Percentiles rank a stretch among this genome's conserved stretches.
Conservation (phyloP, 495 filamentous ascomycete genomes). For the Aspergillus avenaceus region DNA sequence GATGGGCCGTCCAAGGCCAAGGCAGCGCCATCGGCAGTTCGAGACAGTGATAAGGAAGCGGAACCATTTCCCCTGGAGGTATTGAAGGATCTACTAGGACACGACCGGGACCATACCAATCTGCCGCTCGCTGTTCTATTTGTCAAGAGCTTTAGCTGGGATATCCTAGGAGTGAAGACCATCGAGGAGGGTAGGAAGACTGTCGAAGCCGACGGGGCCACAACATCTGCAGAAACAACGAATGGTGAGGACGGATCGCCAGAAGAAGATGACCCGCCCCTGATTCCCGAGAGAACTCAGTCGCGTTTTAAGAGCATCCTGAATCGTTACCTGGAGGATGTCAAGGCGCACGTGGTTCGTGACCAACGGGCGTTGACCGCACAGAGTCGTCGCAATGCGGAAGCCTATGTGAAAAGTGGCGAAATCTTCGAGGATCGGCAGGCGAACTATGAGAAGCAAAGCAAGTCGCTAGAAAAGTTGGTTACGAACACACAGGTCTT, state of each 20-base stretch:
- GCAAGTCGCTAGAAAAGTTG: constrained; percentile 88
- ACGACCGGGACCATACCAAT: constrained; percentile 89
- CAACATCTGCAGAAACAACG: constrained; percentile 50
- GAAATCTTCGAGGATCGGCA: constrained; percentile 99
- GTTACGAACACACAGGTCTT: constrained; percentile 86
- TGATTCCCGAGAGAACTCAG: constrained; percentile 71
- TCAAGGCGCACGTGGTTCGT: constrained; percentile 80
- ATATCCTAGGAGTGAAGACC: constrained; percentile 76
- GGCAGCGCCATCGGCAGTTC: constrained; percentile 13
- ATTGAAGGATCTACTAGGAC: constrained; percentile 88
- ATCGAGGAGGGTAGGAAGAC: constrained; percentile 73
- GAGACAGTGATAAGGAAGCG: constrained; percentile 42
- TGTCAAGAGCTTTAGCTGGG: constrained; percentile 95
- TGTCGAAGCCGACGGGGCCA: constrained; percentile 78
- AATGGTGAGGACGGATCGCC: constrained; percentile 38
- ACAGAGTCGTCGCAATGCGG: constrained; percentile 90
- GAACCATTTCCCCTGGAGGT: constrained; percentile 96
- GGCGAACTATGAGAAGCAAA: constrained; percentile 86
- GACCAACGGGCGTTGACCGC: constrained; percentile 81
- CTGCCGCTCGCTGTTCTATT: constrained; percentile 89
- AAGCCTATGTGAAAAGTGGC: constrained; percentile 97
- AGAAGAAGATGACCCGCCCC: constrained; percentile 59
- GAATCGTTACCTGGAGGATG: constrained; percentile 86
- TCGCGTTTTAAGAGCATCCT: constrained; percentile 85
- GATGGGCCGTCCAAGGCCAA: constrained; percentile 50